These are phyloP conservation scores for Lepidium sativum DNA, from an alignment of 345 rosid species.

Conservation along the genomic window DNA sequence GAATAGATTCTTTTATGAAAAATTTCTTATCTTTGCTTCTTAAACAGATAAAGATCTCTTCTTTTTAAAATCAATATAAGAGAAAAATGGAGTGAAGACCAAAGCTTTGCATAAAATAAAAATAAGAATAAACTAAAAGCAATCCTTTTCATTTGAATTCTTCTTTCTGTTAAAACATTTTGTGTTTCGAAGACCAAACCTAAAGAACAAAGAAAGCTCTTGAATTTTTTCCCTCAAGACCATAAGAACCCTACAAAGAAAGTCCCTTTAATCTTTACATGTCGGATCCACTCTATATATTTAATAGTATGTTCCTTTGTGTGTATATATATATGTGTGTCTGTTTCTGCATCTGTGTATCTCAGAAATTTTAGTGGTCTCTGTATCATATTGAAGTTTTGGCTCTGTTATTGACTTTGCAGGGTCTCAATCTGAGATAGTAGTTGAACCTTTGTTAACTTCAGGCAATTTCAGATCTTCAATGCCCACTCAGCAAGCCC, in stretches of 20 bases:
- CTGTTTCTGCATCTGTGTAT: background rate
- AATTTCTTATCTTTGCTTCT: conserved; percentile 24
- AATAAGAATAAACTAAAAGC: background rate
- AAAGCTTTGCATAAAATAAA: conserved; percentile 6
- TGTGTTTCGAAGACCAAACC: conserved; percentile 5
- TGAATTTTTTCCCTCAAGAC: conserved; percentile 2
- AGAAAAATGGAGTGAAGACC: background rate
- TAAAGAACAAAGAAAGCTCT: conserved; percentile 25
- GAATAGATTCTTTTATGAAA: conserved; percentile 20
- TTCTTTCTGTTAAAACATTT: background rate
- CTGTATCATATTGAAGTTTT: background rate
- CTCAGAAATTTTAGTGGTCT: background rate
- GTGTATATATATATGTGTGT: background rate
- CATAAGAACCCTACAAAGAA: conserved; percentile 18
- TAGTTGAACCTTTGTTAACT: conserved; percentile 37
- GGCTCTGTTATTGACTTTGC: conserved; percentile 20
- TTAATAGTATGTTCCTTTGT: conserved; percentile 12
- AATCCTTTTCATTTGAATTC: background rate
- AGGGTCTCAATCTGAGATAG: conserved; percentile 42
- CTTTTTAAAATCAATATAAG: background rate
- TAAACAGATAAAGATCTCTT: conserved; percentile 21
- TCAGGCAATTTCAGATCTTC: conserved; percentile 25
- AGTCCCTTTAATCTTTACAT: conserved; percentile 17
- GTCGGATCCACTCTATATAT: conserved; percentile 23
- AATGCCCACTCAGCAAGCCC: conserved; percentile 40